Conservation (phyloP, 495 filamentous ascomycete species). For the Cryomyces minteri region DNA sequence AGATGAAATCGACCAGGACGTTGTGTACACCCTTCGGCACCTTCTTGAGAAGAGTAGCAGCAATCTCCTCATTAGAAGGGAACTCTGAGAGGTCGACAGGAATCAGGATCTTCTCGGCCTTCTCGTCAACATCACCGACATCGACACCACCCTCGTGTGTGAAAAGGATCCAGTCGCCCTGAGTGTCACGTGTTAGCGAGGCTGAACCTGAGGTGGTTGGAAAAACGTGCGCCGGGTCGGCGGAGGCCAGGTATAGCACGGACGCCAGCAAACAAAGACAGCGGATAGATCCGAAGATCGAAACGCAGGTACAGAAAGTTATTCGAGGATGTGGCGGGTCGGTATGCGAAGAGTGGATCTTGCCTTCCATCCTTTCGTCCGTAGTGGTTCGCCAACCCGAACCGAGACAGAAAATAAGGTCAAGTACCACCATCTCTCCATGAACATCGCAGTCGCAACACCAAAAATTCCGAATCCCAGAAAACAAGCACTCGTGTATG, state of each 20-base stretch:
- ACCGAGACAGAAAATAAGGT: not conserved
- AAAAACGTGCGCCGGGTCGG: not conserved
- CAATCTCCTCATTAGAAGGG: slow-evolving; percentile 91
- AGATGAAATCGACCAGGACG: slow-evolving; percentile 96
- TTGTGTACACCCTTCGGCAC: slow-evolving; percentile 93
- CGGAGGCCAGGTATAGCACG: not conserved
- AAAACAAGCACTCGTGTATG: too few species aligned
- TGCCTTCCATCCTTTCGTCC: slow-evolving; percentile 1
- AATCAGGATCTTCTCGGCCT: slow-evolving; percentile 95
- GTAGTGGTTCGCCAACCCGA: not conserved
- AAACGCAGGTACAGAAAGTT: too few species aligned
- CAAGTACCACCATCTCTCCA: not conserved
- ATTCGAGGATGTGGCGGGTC: not conserved
- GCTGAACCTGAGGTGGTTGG: not conserved
- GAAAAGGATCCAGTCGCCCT: slow-evolving; percentile 99
- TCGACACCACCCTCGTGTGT: slow-evolving; percentile 99
- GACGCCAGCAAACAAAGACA: not conserved
- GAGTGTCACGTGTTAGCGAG: slow-evolving; percentile 6
- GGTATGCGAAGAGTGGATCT: not conserved
- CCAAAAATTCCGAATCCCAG: too few species aligned
- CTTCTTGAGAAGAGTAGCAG: slow-evolving; percentile 65
- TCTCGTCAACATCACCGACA: slow-evolving; percentile 96
- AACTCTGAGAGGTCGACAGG: slow-evolving; percentile 90
- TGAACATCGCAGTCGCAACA: too few species aligned
- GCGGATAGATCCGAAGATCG: too few species aligned